Evolutionary conservation across 768 basidiomycete species (phyloP), one percentile per base, ranked within the genome.

Genomic region (Podaxis pistillaris): DNA sequence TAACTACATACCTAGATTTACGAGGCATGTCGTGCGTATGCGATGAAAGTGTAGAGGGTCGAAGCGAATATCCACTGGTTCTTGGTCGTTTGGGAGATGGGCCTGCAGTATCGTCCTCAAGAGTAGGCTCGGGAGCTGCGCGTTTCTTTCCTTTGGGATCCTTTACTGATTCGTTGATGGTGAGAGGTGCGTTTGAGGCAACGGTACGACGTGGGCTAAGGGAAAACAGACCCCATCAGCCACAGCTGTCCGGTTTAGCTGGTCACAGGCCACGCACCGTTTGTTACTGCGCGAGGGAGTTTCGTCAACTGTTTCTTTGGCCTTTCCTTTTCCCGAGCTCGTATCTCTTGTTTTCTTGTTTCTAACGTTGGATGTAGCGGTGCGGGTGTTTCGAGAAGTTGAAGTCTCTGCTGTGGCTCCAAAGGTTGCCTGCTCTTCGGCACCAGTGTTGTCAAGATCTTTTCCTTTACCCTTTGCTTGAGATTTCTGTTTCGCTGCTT

Each of bases 121-220:
- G 89, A 49, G 86, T 85, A 28, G 61, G 54, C 76, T 93, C 90
- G 53, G 89, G 88, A 36, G 81, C 85, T 41, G 93, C 94, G 69
- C 93, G 90, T 79, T 96, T 96, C 86, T 97, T 97, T 63, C 94
- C 95, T 76, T 96, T 96, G 67, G 76, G 75, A 76, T 93, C 91
- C 70, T 82, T 82, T 2, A 78, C 67, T 54, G 88, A 85, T 81
- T 94, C 93, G 86, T 87, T 88, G 75, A 93, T 93, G 62, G 84
- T 77, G 76, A 83, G 74, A 68, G 82, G 71, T 66, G 78, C 54
- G 69, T 78, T 68, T 65, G 76, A 66, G 64, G 78, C 65, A 58
- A 72, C 60, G 54, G 84, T 82, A 70, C 86, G 85, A 70, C 88
- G 86, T 68, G 83, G 78, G 74, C 89, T 92, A 70, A 60, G 56